Evolutionary conservation across 2,329 filamentous ascomycete species (phyloP).

Genomic region (Colletotrichum scovillei): DNA sequence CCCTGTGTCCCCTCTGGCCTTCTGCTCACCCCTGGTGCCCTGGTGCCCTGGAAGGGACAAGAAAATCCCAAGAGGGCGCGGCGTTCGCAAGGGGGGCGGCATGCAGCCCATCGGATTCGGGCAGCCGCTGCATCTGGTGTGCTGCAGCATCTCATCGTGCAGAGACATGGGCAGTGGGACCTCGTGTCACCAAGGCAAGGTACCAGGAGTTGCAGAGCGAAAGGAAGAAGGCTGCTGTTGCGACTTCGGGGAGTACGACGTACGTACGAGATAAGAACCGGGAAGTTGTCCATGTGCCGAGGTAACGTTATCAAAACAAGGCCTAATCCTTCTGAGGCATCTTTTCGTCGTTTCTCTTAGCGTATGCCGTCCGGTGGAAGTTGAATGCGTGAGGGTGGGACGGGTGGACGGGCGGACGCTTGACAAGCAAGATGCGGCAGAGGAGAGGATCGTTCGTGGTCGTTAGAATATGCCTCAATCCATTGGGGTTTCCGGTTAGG

Average conservation of each 20-base stretch:
- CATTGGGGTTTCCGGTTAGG: neutral
- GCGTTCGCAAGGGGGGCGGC: neutral
- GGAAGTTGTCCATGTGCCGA: neutral
- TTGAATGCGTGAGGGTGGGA: neutral
- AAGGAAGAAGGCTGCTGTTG: neutral
- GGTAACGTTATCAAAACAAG: neutral
- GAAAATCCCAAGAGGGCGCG: too few relatives aligned
- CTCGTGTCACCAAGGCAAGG: neutral
- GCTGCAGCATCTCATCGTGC: constrained; percentile 19
- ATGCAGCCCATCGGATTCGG: constrained; percentile 17
- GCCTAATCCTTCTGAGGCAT: neutral
- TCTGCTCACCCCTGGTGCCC: neutral
- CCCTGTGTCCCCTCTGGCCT: neutral
- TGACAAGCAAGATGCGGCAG: neutral
- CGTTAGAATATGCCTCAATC: neutral
- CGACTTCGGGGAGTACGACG: neutral
- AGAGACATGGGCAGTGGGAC: neutral
- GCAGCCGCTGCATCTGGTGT: constrained; percentile 15
- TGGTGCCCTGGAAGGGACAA: neutral
- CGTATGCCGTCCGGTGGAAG: neutral
- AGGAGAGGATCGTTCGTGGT: neutral
- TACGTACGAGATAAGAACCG: neutral
- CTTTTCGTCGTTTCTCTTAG: neutral
- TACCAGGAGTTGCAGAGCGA: neutral
- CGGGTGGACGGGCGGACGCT: neutral